These are phyloP conservation scores for Tetradesmus obliquus DNA, from an alignment of 139 green algal species.

Conservation along the genomic window DNA sequence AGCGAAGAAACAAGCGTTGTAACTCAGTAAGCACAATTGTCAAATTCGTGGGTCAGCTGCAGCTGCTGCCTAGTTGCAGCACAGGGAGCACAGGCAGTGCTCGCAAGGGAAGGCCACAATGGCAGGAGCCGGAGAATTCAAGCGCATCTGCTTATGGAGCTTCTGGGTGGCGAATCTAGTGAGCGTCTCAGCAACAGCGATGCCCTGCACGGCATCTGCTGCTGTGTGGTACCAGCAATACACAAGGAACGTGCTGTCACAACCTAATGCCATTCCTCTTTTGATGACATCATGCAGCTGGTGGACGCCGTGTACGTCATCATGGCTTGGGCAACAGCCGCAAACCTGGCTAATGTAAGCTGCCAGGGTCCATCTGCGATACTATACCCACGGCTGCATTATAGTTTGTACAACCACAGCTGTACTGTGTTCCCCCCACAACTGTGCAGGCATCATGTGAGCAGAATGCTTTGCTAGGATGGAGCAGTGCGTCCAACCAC, in stretches of 20 bases:
- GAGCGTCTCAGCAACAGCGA: neutral
- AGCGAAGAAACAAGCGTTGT: too few relatives aligned
- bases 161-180: slow-evolving; percentile 46
- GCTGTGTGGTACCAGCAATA: neutral
- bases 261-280: neutral
- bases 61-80: neutral
- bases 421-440: too few relatives aligned
- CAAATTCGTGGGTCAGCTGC: too few relatives aligned
- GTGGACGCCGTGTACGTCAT: slow-evolving; percentile 46
- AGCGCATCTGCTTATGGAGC: slow-evolving; percentile 40
- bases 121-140: slow-evolving; percentile 3
- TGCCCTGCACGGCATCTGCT: neutral
- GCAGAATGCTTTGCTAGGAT: neutral
- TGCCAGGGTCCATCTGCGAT: too few relatives aligned
- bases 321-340: slow-evolving; percentile 44
- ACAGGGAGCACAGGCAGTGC: neutral
- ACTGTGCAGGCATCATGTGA: neutral
- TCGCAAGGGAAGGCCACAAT: neutral
- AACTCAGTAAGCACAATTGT: too few relatives aligned
- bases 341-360: slow-evolving; percentile 42
- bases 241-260: neutral
- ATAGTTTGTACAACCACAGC: too few relatives aligned
- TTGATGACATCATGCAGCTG: slow-evolving; percentile 15
- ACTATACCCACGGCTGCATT: too few relatives aligned
- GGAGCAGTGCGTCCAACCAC: neutral